Base-by-base conservation (phyloP, 2,329 filamentous ascomycete species). In the Botrytis elliptica region DNA sequence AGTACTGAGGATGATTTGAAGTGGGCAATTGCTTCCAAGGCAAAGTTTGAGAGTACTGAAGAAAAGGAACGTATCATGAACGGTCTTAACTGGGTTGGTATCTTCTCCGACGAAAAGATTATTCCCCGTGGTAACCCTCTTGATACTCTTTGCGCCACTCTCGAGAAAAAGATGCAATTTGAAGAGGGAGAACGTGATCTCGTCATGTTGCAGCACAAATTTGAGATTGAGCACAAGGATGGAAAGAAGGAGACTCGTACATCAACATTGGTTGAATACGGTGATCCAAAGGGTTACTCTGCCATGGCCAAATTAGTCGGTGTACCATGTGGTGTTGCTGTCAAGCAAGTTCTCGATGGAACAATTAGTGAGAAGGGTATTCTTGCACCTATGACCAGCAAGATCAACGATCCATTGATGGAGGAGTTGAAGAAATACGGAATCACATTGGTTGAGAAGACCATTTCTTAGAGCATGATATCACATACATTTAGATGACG, bases 141-240 rank as follows among this genome's bases (percentile, higher is more conserved):
- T 38, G 95, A 97, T 83, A 95, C 93, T n/a, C 89, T 97, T 57
- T 97, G 94, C 85, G 93, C 93, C 46, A 92, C 90, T 4, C 88
- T 97, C 44, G 94, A 97, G 86, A 85, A 93, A 86, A 97, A 97
- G 90, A 97, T 97, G 93, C 89, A 93, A 83, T 97, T 91, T 83
- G 92, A 89, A 80, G 86, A 92, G 79, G 91, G 88, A 75, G 94
- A 97, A 89, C 91, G 94, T 74, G 94, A 97, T 83, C 86, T 97
- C 77, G 92, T 96, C 77, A 89, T 92, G 84, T 63, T 94, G 46
- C 92, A 94, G 85, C 92, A 93, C 86, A 91, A 90, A 85, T 97
- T 97, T 82, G 90, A 91, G 82, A 93, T 97, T 78, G 92, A 96
- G 86, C 86, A 92, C 84, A 90, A 91, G 84, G 92, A 96, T 81